These are phyloP conservation scores for Mrakia blollopis DNA, from an alignment of 768 basidiomycete species.

Conservation along the genomic window DNA sequence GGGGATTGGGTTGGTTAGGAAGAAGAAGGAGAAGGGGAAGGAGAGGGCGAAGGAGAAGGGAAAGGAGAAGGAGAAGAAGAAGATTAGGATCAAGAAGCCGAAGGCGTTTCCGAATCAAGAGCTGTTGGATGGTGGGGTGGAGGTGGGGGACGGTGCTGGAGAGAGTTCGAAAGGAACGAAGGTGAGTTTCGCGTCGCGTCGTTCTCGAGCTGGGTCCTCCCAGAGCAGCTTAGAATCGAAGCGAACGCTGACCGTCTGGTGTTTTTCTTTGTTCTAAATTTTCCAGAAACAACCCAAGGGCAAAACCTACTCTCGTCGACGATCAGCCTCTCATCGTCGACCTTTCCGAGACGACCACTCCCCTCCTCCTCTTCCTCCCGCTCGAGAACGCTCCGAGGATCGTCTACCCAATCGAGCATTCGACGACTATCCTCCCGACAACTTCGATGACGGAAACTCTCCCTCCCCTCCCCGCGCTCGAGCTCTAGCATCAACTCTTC, in stretches of 20 bases:
- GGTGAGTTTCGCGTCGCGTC: too few relatives aligned
- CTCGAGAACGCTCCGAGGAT: background rate
- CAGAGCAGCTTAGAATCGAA: background rate
- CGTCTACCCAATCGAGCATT: background rate
- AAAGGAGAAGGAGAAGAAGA: conserved; percentile 1
- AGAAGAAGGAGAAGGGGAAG: background rate
- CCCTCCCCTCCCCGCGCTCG: background rate
- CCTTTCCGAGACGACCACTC: conserved; percentile 13
- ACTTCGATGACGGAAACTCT: background rate
- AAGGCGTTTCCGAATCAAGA: background rate
- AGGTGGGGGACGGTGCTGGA: background rate
- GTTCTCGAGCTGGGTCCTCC: too few relatives aligned
- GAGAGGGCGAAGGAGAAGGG: background rate
- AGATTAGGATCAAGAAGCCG: background rate
- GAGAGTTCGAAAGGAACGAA: background rate
- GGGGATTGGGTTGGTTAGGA: too few relatives aligned
- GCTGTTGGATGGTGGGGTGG: background rate
- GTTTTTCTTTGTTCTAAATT: too few relatives aligned
- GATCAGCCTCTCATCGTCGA: background rate
- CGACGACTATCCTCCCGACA: conserved; percentile 6
- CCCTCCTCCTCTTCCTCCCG: background rate
- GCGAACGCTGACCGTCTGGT: too few relatives aligned
- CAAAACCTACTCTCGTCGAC: conserved; percentile 7
- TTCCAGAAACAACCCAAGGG: background rate
- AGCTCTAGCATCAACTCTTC: background rate